Conservation (phyloP, 2,329 filamentous ascomycete genomes). For the Amauroascus verrucosus region DNA sequence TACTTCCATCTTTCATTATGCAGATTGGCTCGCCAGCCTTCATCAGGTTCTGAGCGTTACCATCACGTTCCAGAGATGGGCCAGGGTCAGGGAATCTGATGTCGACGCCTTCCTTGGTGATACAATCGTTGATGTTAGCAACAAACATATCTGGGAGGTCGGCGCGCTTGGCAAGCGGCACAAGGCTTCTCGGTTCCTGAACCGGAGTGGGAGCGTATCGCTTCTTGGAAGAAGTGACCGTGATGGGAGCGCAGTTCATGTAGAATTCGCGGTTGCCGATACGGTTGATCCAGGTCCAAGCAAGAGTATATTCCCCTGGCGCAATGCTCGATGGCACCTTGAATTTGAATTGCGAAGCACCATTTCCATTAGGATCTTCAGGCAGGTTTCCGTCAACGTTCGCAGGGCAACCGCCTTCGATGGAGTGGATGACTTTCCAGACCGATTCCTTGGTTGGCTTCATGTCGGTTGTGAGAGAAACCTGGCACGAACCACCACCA, state of each 20-base stretch:
- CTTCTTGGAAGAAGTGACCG: conserved; percentile 45
- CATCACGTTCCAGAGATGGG: conserved; percentile 43
- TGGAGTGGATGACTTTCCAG: conserved; percentile 86
- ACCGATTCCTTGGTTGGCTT: conserved; percentile 54
- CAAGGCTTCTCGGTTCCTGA: conserved; percentile 9
- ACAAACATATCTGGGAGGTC: conserved; percentile 64
- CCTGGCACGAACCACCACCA: conserved; percentile 85
- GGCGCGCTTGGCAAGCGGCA: conserved; percentile 44
- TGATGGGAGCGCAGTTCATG: conserved; percentile 83
- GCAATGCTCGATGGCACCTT: conserved; percentile 61
- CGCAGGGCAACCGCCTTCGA: conserved; percentile 74
- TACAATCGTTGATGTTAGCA: conserved; percentile 58
- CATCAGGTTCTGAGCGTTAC: conserved; percentile 31
- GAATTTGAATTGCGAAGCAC: conserved; percentile 56
- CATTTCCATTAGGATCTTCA: conserved; percentile 34
- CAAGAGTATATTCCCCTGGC: conserved; percentile 66
- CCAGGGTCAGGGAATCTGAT: conserved; percentile 62
- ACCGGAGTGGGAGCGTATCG: conserved; percentile 21
- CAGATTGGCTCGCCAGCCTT: conserved; percentile 24
- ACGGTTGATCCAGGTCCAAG: conserved; percentile 93
- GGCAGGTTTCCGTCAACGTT: conserved; percentile 49
- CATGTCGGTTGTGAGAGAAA: conserved; percentile 71
- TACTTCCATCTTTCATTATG: conserved; percentile 21
- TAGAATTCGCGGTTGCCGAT: conserved; percentile 92
- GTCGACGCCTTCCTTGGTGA: conserved; percentile 45